phyloP scores from a whole-genome alignment of 495 filamentous ascomycete species.

The Filosporella fistucella region DNA sequence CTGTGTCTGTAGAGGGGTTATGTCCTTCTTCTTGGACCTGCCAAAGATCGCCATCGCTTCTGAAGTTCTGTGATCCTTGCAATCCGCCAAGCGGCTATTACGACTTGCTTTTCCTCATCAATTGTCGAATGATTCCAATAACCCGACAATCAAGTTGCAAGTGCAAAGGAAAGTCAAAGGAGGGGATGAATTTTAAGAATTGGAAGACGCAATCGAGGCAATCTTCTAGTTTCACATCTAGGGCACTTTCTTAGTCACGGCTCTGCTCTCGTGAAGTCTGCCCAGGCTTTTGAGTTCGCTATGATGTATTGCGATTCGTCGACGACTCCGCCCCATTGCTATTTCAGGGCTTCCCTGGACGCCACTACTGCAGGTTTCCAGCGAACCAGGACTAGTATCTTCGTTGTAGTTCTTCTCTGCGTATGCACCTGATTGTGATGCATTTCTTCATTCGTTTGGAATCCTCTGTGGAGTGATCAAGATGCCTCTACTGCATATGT shows the following conservation, averaged over 20 bases:
- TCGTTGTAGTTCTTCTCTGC: not conserved
- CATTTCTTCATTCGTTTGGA: conserved; percentile 1
- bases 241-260: too few relatives aligned
- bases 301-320: conserved; percentile 7
- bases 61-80: conserved; percentile 3
- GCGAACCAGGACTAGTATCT: not conserved
- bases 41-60: conserved; percentile 39
- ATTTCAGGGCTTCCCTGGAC: conserved; percentile 12
- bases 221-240: conserved; percentile 4
- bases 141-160: too few relatives aligned
- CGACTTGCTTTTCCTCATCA: not conserved
- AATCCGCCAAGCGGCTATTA: not conserved
- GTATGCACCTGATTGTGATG: not conserved
- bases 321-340: conserved; percentile 13
- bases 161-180: too few relatives aligned
- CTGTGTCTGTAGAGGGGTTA: conserved; percentile 16
- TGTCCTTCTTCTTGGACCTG: conserved; percentile 37
- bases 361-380: conserved; percentile 3
- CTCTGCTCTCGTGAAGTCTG: not conserved
- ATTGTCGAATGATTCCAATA: too few relatives aligned
- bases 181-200: not conserved
- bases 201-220: not conserved
- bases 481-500: too few relatives aligned
- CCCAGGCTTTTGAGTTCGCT: not conserved
- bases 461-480: not conserved